Base-by-base conservation (phyloP, 2,329 filamentous ascomycete genomes). In the Xylariales sp. region DNA sequence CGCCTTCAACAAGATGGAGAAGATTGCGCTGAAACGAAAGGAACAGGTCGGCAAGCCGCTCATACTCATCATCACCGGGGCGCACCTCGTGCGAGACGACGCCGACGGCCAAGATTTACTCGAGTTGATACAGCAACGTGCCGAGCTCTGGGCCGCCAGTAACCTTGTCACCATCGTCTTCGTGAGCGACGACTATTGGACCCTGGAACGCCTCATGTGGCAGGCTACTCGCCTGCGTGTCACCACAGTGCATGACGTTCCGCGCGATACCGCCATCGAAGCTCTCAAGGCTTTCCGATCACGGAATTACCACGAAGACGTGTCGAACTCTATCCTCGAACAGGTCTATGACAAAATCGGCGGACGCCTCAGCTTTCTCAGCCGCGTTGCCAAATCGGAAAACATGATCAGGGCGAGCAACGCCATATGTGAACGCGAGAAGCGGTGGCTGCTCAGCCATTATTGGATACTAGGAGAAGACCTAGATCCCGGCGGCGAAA, bases 1-100 rank as follows among this genome's bases (percentile, higher is more conserved):
- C 34, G 95, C 96, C 0, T 91, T 98, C 78, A 98, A 98, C 85
- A 98, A 98, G 80, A 84, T 98, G 18, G 95, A 98, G 77, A 98
- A 98, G 80, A 93, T 98, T 8, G 95, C 95, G 0, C 81, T 98
- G 65, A 86, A 85, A 73, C 86, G 91, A 55, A 85, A 93, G 54
- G 83, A 86, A 49, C 81, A 79, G 63, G 77, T 89, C 9, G 87
- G 87, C 9, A 84, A 85, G 67, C 95, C 96, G 0, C 84, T 98
- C 5, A 86, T 98, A 8, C 81, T 98, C 65, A 96, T 98, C 76
- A 90, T 98, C 79, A 98, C 97, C 79, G 93, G 93, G 72, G 91
- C 94, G 76, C 96, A 98, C 81, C 84, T 98, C 18, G 86, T 98
- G 14, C 87, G 94, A 71, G 93, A 97, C 78, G 92, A 97, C 74